A percentile compares a stretch with the other conserved stretches of the same genome.
These are phyloP conservation scores for Pseudogymnoascus sp. DNA, from an alignment of 2,329 filamentous ascomycete species.

Conservation along the genomic window DNA sequence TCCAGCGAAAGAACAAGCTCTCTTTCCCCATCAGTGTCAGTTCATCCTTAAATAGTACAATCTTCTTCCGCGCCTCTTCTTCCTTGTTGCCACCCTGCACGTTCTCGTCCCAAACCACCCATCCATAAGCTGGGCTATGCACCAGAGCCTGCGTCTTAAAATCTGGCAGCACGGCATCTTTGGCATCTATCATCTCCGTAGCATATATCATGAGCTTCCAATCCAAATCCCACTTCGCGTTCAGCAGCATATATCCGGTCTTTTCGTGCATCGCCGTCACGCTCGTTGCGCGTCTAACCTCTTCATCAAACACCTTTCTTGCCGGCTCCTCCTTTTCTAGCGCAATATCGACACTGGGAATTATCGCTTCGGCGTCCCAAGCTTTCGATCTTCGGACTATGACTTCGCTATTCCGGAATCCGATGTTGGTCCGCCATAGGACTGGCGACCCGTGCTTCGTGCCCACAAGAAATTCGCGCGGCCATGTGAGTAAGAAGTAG, in stretches of 20 bases:
- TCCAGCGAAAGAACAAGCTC: constrained; percentile 83
- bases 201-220: constrained; percentile 74
- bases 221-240: constrained; percentile 79
- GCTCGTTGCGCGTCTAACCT: constrained; percentile 62
- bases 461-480: constrained; percentile 62
- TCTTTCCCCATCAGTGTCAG: constrained; percentile 74
- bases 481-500: constrained; percentile 66
- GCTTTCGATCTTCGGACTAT: constrained; percentile 69
- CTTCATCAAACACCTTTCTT: constrained; percentile 51
- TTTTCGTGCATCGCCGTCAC: constrained; percentile 62
- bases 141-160: constrained; percentile 67
- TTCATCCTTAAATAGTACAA: constrained; percentile 72
- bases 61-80: constrained; percentile 63
- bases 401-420: constrained; percentile 73
- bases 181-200: constrained; percentile 37
- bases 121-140: constrained; percentile 60
- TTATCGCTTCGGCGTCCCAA: constrained; percentile 52
- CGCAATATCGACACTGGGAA: constrained; percentile 45
- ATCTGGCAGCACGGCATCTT: constrained; percentile 43
- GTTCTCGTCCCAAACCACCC: constrained; percentile 60
- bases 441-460: constrained; percentile 52
- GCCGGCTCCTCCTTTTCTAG: constrained; percentile 39
- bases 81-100: constrained; percentile 39
- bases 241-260: constrained; percentile 82
- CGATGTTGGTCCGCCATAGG: constrained; percentile 64